Base-by-base conservation (phyloP, 805 yeast genomes). In the Ogataea angusta region DNA sequence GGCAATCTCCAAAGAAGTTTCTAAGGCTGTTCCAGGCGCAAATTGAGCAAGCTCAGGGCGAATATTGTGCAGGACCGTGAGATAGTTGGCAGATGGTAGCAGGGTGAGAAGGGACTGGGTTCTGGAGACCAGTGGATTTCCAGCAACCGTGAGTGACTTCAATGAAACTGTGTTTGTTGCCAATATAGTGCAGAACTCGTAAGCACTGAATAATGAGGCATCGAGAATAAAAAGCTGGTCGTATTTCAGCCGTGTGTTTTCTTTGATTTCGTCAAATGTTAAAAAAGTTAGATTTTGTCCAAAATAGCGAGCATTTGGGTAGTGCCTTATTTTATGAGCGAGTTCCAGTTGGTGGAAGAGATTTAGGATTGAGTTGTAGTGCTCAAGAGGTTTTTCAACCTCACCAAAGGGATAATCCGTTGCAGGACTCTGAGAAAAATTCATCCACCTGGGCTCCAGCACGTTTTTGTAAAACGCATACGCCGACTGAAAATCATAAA, bases 401-500 rank as follows among this genome's bases (percentile, higher is more conserved):
- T 12, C 24, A 2, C 25, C 25, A 21, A 31, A 31, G 8, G 34
- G 34, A 31, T 31, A 31, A 4, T 1, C 16, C 10, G 30, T 27
- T 9, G 6, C 30, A 5, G 30, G 30, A 10, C 13, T 7, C 13
- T 8, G 15, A 3, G 24, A 19, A 27, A n/a, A 27, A 10, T 10
- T 4, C 8, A 23, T 23, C 60, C 61, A 55, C 13, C 36, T 15
- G 2, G 53, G 40, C 2, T 30, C 21, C 5, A 70, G 43, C 25
- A 59, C 48, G 5, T 50, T 47, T 7, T 43, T 44, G 46, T 42
- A 66, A 38, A 71, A 67, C 17, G 47, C 52, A 5, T 36, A 42
- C 0, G 73, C 70, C 3, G 70, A 57, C n/a, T 57, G 62, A 10
- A 64, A 51, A 22, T 67, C 63, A 30, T 62, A 64, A 2, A 68